Evolutionary conservation across 2,329 filamentous ascomycete genomes (phyloP).

Genomic region (Scopulariopsis brevicaulis): DNA sequence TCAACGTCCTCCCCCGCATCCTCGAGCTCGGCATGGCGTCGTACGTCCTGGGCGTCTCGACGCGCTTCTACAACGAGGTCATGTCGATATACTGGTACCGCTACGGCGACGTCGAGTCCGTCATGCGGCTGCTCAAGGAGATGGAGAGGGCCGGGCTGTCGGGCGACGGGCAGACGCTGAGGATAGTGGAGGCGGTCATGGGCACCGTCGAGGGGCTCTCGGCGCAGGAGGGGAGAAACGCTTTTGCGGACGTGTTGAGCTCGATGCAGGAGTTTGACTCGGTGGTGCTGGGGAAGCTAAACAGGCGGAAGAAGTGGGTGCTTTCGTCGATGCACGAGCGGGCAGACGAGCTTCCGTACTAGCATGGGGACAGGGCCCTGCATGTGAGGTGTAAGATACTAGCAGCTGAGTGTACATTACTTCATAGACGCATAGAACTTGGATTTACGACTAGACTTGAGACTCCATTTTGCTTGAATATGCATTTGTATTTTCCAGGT

Average conservation of each 20-base stretch:
- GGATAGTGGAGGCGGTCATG: constrained; percentile 19
- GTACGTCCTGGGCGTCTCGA: constrained; percentile 61
- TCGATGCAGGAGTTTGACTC: constrained; percentile 4
- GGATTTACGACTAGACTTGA: neutral
- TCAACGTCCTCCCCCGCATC: constrained; percentile 53
- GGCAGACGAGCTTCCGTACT: neutral
- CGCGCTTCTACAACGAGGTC: constrained; percentile 58
- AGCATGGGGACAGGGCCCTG: neutral
- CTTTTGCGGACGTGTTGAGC: neutral
- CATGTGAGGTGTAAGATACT: neutral
- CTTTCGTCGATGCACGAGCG: neutral
- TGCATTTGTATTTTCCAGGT: neutral
- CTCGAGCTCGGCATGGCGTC: constrained; percentile 57
- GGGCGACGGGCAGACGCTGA: constrained; percentile 37
- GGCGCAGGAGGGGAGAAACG: neutral
- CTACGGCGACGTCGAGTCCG: constrained; percentile 42
- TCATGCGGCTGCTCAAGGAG: constrained; percentile 48
- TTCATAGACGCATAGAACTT: neutral
- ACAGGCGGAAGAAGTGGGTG: neutral
- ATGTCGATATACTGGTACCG: constrained; percentile 50
- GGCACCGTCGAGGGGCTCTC: neutral
- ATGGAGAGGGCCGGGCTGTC: constrained; percentile 54
- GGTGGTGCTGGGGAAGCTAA: neutral
- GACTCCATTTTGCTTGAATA: neutral
- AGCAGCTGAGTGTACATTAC: neutral